phyloP scores from a whole-genome alignment of 345 rosid species.

The Kernera saxatilis region DNA sequence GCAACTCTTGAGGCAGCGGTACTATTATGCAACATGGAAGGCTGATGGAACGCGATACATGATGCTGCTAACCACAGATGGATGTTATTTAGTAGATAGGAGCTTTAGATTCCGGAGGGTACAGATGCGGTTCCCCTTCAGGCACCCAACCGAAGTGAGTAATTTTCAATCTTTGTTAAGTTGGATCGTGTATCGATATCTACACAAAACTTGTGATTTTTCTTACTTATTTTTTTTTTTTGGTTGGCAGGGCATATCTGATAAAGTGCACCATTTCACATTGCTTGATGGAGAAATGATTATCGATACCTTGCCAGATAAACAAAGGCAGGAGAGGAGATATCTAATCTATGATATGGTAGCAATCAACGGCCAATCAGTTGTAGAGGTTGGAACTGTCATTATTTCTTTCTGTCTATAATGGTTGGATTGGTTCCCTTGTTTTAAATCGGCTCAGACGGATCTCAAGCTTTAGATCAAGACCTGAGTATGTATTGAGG shows the following conservation, averaged over 20 bases:
- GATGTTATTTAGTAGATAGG: slow-evolving; percentile 86
- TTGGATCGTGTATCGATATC: background rate
- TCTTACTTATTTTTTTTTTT: slow-evolving; percentile 2
- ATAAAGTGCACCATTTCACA: slow-evolving; percentile 76
- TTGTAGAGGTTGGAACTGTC: slow-evolving; percentile 62
- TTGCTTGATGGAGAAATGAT: slow-evolving; percentile 99
- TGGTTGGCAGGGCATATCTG: slow-evolving; percentile 59
- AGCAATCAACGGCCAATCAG: slow-evolving; percentile 62
- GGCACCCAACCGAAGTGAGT: slow-evolving; percentile 63
- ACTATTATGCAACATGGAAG: slow-evolving; percentile 99
- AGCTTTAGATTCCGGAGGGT: slow-evolving; percentile 86
- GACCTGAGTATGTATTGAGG: slow-evolving; percentile 3
- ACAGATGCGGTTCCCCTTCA: slow-evolving; percentile 95
- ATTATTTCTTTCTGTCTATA: slow-evolving; percentile 16
- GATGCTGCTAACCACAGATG: slow-evolving; percentile 90
- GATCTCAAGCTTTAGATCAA: background rate
- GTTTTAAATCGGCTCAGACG: background rate
- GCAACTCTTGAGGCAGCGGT: slow-evolving; percentile 82
- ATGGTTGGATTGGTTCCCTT: slow-evolving; percentile 1
- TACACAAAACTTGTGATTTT: background rate
- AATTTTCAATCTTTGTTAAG: background rate
- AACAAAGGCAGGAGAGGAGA: slow-evolving; percentile 92
- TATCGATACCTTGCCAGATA: slow-evolving; percentile 88
- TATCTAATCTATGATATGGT: slow-evolving; percentile 94
- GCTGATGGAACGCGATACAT: slow-evolving; percentile 98